Evolutionary conservation across 2,329 filamentous ascomycete genomes (phyloP).

Genomic region (Alternaria novae-zelandiae): DNA sequence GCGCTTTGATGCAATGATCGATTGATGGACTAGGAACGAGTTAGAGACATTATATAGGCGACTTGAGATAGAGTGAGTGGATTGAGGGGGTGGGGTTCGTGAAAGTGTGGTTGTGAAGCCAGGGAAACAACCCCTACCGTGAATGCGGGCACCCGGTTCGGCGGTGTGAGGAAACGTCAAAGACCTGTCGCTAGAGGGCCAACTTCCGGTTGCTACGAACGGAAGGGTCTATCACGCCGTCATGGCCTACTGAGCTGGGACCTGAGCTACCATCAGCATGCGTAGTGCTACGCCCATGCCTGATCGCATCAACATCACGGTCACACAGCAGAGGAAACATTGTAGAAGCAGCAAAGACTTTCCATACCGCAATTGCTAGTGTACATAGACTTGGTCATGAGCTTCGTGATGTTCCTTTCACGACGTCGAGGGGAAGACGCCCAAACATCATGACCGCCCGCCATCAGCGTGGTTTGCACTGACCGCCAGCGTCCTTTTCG

Average conservation of each 20-base stretch:
- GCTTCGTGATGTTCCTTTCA: conserved; percentile 42
- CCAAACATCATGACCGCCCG: conserved; percentile 41
- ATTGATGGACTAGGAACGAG: background rate
- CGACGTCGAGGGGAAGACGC: conserved; percentile 34
- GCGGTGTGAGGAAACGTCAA: conserved; percentile 1
- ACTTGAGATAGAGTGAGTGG: background rate
- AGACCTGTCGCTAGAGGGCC: background rate
- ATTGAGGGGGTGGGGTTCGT: background rate
- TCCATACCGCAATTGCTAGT: conserved; percentile 47
- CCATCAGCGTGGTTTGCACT: conserved; percentile 30
- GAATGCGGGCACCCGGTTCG: conserved; percentile 17
- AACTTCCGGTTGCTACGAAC: background rate
- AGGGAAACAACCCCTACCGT: conserved; percentile 2
- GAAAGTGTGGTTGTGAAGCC: background rate
- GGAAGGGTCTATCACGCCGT: background rate
- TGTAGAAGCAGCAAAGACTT: conserved; percentile 27
- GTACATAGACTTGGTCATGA: conserved; percentile 45
- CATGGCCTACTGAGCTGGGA: conserved; percentile 15
- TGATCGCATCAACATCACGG: background rate
- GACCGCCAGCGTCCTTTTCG: conserved; percentile 32
- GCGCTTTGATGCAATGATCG: conserved; percentile 23
- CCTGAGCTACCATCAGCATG: conserved; percentile 28
- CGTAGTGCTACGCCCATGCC: conserved; percentile 27
- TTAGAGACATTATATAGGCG: background rate
- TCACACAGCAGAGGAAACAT: background rate